Conservation (phyloP, 345 rosid species). For the Euphorbia tirucalli region DNA sequence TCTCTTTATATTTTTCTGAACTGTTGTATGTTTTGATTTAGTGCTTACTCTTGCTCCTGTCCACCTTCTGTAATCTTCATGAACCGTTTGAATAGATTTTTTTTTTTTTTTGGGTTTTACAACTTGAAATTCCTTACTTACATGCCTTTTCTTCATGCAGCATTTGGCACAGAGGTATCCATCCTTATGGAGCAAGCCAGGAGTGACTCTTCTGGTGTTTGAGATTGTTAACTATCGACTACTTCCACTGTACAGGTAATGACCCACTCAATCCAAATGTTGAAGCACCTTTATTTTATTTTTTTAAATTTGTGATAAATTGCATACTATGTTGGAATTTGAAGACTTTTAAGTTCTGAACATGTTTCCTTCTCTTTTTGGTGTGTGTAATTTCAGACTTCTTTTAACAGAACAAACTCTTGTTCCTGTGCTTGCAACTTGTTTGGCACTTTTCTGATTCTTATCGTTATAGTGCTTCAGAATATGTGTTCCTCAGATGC, state of each 20-base stretch:
- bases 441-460: background rate
- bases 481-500: background rate
- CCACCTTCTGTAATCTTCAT: conserved; percentile 2
- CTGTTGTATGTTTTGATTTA: background rate
- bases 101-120: no score
- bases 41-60: background rate
- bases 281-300: conserved; percentile 9
- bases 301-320: conserved; percentile 1
- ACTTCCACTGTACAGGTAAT: conserved; percentile 95
- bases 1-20: background rate
- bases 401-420: background rate
- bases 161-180: conserved; percentile 88
- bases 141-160: conserved; percentile 38
- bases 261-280: conserved; percentile 8
- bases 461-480: background rate
- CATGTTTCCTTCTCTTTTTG: conserved; percentile 5
- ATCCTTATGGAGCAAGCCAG: conserved; percentile 82
- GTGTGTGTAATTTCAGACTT: background rate
- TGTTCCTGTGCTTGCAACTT: background rate
- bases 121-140: background rate
- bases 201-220: conserved; percentile 84
- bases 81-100: background rate
- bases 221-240: conserved; percentile 90
- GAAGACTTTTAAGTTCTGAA: background rate
- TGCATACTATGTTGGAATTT: conserved; percentile 2